Evolutionary conservation across 2,329 filamentous ascomycete genomes (phyloP).

Genomic region (Paecilomyces dactylethromorphus): DNA sequence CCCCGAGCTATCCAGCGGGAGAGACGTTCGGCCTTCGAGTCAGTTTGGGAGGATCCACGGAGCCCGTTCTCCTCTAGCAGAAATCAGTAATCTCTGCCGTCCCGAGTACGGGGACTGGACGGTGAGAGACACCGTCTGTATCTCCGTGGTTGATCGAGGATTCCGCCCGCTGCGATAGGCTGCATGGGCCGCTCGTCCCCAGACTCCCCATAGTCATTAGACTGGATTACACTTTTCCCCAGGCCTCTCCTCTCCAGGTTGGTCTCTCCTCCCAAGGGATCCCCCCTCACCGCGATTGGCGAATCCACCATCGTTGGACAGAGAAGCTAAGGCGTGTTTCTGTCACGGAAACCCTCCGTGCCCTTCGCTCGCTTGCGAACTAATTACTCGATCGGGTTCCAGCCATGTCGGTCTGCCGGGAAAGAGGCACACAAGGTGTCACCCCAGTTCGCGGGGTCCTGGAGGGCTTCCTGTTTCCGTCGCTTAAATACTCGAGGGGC

Average conservation of each 20-base stretch:
- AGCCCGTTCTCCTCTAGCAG: background rate
- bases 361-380: background rate
- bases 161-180: background rate
- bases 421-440: background rate
- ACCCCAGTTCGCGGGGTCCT: background rate
- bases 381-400: background rate
- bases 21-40: background rate
- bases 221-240: background rate
- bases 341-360: background rate
- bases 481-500: too few species aligned
- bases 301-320: background rate
- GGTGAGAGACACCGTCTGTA: background rate
- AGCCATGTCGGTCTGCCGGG: background rate
- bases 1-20: background rate
- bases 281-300: background rate
- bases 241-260: background rate
- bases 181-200: background rate
- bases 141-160: background rate
- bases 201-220: background rate
- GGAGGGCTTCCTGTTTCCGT: too few species aligned
- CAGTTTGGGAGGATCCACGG: background rate
- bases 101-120: background rate
- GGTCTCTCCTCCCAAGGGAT: background rate
- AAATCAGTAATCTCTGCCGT: background rate
- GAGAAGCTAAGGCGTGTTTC: background rate